phyloP scores from a whole-genome alignment of 2,329 filamentous ascomycete species.

The Emmonsia crescens region DNA sequence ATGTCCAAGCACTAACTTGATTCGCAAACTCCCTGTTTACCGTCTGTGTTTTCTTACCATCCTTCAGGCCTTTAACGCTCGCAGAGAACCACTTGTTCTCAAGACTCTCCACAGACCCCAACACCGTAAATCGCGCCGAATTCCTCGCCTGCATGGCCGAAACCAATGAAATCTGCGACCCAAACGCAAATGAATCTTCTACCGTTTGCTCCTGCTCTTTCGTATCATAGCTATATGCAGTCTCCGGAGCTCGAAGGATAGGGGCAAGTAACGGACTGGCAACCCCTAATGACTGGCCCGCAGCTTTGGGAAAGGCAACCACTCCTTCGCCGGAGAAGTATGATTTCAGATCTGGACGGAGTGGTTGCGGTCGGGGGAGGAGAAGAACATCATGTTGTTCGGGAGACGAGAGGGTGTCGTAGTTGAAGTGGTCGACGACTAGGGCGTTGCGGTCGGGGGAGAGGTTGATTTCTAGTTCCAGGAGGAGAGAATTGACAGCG shows the following conservation, averaged over 20 bases:
- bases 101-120: constrained; percentile 79
- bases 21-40: constrained; percentile 78
- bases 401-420: constrained; percentile 62
- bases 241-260: constrained; percentile 68
- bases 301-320: constrained; percentile 69
- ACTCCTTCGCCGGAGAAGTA: constrained; percentile 62
- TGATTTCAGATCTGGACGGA: constrained; percentile 60
- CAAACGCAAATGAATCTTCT: constrained; percentile 77
- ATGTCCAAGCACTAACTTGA: constrained; percentile 84
- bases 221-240: constrained; percentile 87
- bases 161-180: constrained; percentile 73
- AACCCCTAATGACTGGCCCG: constrained; percentile 72
- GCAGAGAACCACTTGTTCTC: constrained; percentile 82
- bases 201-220: constrained; percentile 66
- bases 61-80: constrained; percentile 50
- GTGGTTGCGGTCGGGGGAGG: constrained; percentile 54
- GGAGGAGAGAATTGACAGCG: constrained; percentile 64
- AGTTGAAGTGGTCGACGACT: constrained; percentile 93
- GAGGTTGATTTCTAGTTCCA: constrained; percentile 82
- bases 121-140: constrained; percentile 74
- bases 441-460: constrained; percentile 73
- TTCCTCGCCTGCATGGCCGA: constrained; percentile 84
- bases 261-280: constrained; percentile 65
- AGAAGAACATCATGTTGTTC: constrained; percentile 86
- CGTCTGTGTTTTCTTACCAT: constrained; percentile 50